A percentile compares a stretch with the other conserved stretches of the same genome.
phyloP scores from a whole-genome alignment of 495 filamentous ascomycete genomes.

The Sphaerosporella brunnea region DNA sequence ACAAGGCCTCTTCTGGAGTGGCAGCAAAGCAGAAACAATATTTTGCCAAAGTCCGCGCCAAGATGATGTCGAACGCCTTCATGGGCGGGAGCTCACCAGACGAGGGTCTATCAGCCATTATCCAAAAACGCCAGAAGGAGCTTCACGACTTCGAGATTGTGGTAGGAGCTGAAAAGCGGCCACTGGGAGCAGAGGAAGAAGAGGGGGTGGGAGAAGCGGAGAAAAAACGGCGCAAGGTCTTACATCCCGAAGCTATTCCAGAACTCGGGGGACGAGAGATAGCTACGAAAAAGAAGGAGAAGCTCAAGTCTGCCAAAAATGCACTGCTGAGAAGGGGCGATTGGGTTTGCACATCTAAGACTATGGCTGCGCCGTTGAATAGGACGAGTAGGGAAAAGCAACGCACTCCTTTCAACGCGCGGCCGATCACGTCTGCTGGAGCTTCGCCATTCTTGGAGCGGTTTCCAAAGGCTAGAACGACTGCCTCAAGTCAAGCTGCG shows the following conservation, averaged over 20 bases:
- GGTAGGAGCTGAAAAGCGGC: neutral
- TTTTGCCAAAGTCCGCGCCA: conserved; percentile 9
- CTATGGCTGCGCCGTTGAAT: neutral
- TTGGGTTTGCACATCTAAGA: conserved; percentile 1
- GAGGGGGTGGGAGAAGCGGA: neutral
- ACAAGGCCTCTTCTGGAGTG: neutral
- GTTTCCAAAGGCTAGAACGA: neutral
- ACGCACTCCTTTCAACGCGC: neutral
- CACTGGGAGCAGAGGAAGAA: neutral
- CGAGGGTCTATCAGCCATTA: neutral
- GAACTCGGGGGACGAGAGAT: neutral
- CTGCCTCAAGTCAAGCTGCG: no score
- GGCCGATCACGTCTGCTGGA: neutral
- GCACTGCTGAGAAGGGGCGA: neutral
- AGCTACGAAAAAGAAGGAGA: neutral
- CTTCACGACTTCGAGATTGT: conserved; percentile 5
- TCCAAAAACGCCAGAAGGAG: neutral
- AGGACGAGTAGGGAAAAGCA: neutral
- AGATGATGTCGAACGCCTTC: neutral
- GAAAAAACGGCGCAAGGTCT: neutral
- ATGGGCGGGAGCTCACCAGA: neutral
- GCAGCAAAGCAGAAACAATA: conserved; percentile 4
- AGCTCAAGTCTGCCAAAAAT: neutral
- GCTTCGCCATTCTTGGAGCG: neutral
- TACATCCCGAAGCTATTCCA: neutral